Base-by-base conservation (phyloP, 345 rosid genomes). In the Clausena lansium region DNA sequence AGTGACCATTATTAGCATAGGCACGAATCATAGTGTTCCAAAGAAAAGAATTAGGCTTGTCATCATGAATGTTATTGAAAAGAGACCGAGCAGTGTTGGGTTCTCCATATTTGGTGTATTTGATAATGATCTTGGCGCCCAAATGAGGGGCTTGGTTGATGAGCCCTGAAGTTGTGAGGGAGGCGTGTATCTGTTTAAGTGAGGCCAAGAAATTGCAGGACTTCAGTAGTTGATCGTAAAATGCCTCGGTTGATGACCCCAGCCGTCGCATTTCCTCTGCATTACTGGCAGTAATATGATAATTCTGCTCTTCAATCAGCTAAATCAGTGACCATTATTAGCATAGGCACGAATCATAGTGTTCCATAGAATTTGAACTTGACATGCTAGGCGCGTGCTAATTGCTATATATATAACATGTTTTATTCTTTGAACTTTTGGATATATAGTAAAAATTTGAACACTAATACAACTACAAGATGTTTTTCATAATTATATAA, bases 21-120 rank as follows among this genome's bases (percentile, higher is more conserved):
- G 89, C 89, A 50, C 90, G 83, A 76, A 88, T 77, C 88, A 85
- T 87, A 45, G 86, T 84, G 59, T 87, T 88, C 85, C 88, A 85
- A 32, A 84, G 83, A 69, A 90, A 85, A 73, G 88, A 90, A 77
- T 71, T 27, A 58, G 83, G 73, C 7, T 61, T 73, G 2, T 73
- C 75, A 41, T 71, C 52, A 6, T 20, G 66, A 30, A 72, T 45
- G 41, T 30, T 25, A 71, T 86, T 76, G 78, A 88, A 88, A 74
- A 89, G 55, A 24, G 84, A 76, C 27, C 87, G 78, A 24, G 86
- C 84, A 10, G 30, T 28, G 14, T 52, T 60, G 20, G 54, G 74
- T 58, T 81, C 76, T 30, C 84, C 87, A 4, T 60, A 80, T 72
- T 85, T 69, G 70, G 87, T 78, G 76, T 88, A 83, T 13, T 84